Conservation (phyloP, 176 grass and related monocot genomes). For the Musa acuminata region DNA sequence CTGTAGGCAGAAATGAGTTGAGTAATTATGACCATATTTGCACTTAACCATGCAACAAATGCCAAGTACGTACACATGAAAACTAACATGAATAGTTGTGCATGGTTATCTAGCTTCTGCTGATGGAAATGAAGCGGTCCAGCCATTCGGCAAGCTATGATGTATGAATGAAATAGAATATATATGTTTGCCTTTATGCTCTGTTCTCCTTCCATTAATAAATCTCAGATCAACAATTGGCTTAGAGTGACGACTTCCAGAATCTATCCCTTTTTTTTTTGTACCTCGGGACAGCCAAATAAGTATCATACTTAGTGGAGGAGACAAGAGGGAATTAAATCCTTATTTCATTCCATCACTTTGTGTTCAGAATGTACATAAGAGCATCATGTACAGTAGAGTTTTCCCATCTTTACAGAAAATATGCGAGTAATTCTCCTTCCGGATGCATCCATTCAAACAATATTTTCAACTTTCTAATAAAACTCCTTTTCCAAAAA, state of each 20-base stretch:
- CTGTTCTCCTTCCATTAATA: neutral
- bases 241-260: neutral
- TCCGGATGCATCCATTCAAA: conserved; percentile 87
- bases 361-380: conserved; percentile 48
- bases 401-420: conserved; percentile 42
- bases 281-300: neutral
- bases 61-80: neutral
- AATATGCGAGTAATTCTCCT: conserved; percentile 57
- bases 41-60: neutral
- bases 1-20: neutral
- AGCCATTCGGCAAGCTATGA: neutral
- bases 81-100: neutral
- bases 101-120: neutral
- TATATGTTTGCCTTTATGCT: neutral
- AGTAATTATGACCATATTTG: neutral
- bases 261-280: neutral
- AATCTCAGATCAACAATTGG: neutral
- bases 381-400: conserved; percentile 58
- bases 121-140: neutral
- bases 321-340: conserved; percentile 74
- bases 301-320: conserved; percentile 78
- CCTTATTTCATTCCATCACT: conserved; percentile 68
- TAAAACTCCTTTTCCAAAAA: conserved; percentile 17
- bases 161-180: neutral
- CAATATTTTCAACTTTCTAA: conserved; percentile 42